phyloP scores from a whole-genome alignment of 768 basidiomycete genomes.

The Leccinum ochraceum region DNA sequence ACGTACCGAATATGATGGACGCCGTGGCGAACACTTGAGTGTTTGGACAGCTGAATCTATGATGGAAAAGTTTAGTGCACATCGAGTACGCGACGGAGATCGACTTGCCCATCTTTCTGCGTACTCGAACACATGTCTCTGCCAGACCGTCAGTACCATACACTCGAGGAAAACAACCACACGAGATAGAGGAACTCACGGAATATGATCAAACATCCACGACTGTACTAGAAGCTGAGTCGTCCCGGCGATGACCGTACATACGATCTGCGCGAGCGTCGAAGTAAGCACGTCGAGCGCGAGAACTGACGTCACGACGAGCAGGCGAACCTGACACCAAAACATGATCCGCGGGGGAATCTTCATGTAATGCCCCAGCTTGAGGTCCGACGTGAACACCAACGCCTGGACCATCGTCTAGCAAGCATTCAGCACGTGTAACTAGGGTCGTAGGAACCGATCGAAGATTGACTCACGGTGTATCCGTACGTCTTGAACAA shows the following conservation, averaged over 20 bases:
- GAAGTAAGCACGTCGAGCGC: not conserved
- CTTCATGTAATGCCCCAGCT: constrained; percentile 67
- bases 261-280: constrained; percentile 48
- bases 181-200: constrained; percentile 37
- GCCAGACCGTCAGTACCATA: not conserved
- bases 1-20: constrained; percentile 51
- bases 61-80: not conserved
- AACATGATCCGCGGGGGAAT: constrained; percentile 77
- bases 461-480: constrained; percentile 38
- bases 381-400: constrained; percentile 72
- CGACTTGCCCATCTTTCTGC: constrained; percentile 41
- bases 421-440: constrained; percentile 4
- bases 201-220: constrained; percentile 66
- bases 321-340: constrained; percentile 46
- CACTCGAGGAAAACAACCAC: not conserved
- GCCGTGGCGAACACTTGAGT: constrained; percentile 57
- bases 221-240: constrained; percentile 74
- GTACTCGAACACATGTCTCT: constrained; percentile 48
- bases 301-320: not conserved
- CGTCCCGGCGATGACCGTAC: constrained; percentile 68
- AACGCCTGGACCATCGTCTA: constrained; percentile 48
- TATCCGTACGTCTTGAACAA: constrained; percentile 86
- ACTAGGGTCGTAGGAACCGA: not conserved
- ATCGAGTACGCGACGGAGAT: not conserved
- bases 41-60: constrained; percentile 49